phyloP scores from a whole-genome alignment of 192 early-diverging fungal species.

The Linderina pennispora region DNA sequence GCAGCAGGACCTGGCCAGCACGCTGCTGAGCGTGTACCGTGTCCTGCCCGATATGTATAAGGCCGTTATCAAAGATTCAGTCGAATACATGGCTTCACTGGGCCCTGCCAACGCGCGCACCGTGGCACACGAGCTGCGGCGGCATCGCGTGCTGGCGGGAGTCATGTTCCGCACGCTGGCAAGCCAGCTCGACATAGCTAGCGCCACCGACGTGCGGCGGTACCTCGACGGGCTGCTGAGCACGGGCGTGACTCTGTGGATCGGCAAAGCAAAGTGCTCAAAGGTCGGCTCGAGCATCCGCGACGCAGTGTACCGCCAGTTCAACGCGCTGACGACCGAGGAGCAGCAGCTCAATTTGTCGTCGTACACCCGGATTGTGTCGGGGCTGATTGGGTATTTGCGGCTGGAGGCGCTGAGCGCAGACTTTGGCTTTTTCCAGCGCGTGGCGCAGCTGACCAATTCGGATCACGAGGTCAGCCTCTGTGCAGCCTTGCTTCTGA shows the following conservation, averaged over 20 bases:
- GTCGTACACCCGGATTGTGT: slow-evolving; percentile 12
- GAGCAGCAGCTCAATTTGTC: slow-evolving; percentile 4
- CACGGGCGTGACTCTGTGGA: slow-evolving; percentile 19
- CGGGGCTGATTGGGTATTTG: slow-evolving; percentile 28
- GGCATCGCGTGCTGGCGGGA: slow-evolving; percentile 18
- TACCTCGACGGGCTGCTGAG: slow-evolving; percentile 13
- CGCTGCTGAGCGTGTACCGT: slow-evolving; percentile 6
- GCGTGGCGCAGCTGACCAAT: slow-evolving; percentile 1
- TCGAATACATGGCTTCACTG: slow-evolving; percentile 4
- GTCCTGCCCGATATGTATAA: slow-evolving; percentile 33
- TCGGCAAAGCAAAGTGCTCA: slow-evolving; percentile 28
- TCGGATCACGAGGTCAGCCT: not conserved
- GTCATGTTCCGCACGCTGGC: slow-evolving; percentile 24
- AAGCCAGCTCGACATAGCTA: not conserved
- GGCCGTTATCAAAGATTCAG: slow-evolving; percentile 12
- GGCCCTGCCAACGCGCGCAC: not conserved
- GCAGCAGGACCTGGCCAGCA: slow-evolving; percentile 1
- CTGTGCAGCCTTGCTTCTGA: slow-evolving; percentile 22
- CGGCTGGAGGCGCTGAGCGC: slow-evolving; percentile 12
- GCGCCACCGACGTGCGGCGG: slow-evolving; percentile 4
- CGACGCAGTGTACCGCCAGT: slow-evolving; percentile 7
- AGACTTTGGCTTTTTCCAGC: slow-evolving; percentile 15
- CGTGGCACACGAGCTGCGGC: slow-evolving; percentile 14
- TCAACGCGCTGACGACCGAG: not conserved
- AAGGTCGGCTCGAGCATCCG: slow-evolving; percentile 17